Percentiles rank a stretch among this genome's conserved stretches.
phyloP scores from a whole-genome alignment of 2,329 filamentous ascomycete genomes.

The Calonectria pseudoreteaudii region DNA sequence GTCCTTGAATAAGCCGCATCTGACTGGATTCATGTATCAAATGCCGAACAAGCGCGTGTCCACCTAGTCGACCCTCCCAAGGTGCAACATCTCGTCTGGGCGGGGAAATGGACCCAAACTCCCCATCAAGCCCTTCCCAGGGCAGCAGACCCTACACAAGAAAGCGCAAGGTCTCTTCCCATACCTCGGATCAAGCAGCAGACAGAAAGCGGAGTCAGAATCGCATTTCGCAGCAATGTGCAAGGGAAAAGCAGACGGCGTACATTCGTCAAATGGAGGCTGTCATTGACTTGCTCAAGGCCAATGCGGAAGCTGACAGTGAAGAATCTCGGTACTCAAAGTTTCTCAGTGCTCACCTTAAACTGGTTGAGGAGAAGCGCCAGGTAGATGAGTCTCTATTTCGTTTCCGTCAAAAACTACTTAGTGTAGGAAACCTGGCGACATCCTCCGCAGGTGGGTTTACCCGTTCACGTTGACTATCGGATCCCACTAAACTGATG shows the following conservation, averaged over 20 bases:
- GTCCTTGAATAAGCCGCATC: background rate
- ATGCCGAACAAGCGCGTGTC: background rate
- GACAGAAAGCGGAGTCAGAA: constrained; percentile 14
- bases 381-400: background rate
- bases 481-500: background rate
- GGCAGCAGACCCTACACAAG: background rate
- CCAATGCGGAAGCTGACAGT: background rate
- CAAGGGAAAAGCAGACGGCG: constrained; percentile 3
- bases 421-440: constrained; percentile 9
- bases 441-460: constrained; percentile 4
- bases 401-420: constrained; percentile 4
- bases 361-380: constrained; percentile 1
- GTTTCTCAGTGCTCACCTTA: background rate
- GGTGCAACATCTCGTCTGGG: background rate
- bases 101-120: background rate
- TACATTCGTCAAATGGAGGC: constrained; percentile 5
- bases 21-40: background rate
- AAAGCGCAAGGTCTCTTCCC: background rate
- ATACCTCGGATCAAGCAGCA: background rate
- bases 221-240: constrained; percentile 14
- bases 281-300: background rate
- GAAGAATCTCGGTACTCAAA: background rate
- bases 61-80: background rate
- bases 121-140: background rate
- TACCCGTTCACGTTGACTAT: background rate